Percentiles rank a stretch among this genome's conserved stretches.
phyloP scores from a whole-genome alignment of 495 filamentous ascomycete species.

The Aspergillus campestris region DNA sequence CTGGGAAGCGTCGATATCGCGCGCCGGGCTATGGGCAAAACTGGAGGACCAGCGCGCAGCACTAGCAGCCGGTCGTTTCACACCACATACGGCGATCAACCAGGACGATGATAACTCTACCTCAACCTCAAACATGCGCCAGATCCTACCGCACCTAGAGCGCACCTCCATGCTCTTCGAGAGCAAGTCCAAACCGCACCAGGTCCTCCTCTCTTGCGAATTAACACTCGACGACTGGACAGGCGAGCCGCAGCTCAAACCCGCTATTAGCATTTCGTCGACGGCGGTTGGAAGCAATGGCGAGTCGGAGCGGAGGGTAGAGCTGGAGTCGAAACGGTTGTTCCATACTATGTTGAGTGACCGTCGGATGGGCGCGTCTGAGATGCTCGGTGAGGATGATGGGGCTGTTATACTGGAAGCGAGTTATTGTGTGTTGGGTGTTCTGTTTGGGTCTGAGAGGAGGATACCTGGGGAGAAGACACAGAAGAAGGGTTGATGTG shows the following conservation, averaged over 20 bases:
- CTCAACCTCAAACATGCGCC: constrained; percentile 20
- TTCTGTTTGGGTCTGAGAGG: constrained; percentile 22
- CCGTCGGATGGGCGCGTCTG: constrained; percentile 5
- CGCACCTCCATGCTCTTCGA: constrained; percentile 33
- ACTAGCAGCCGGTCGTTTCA: constrained; percentile 2
- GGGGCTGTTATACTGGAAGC: constrained; percentile 26
- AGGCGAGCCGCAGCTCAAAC: constrained; percentile 29
- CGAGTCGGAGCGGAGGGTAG: constrained; percentile 19
- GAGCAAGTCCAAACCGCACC: constrained; percentile 10
- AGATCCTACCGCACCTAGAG: constrained; percentile 29
- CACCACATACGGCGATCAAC: too few relatives aligned
- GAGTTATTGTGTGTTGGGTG: constrained; percentile 24
- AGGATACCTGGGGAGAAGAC: not conserved
- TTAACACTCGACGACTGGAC: constrained; percentile 34
- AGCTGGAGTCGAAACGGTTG: constrained; percentile 31
- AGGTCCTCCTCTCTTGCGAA: constrained; percentile 25
- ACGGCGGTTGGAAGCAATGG: constrained; percentile 3
- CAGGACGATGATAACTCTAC: too few relatives aligned
- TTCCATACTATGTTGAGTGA: constrained; percentile 32
- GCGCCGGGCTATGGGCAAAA: constrained; percentile 32
- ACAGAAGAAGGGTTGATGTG: not conserved
- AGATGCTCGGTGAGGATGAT: constrained; percentile 10
- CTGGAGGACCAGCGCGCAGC: constrained; percentile 20
- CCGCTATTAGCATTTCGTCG: constrained; percentile 27
- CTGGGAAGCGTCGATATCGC: constrained; percentile 32